Evolutionary conservation across 225 moss, liverwort and hornwort species (phyloP).

Genomic region (Rhytidiadelphus loreus): DNA sequence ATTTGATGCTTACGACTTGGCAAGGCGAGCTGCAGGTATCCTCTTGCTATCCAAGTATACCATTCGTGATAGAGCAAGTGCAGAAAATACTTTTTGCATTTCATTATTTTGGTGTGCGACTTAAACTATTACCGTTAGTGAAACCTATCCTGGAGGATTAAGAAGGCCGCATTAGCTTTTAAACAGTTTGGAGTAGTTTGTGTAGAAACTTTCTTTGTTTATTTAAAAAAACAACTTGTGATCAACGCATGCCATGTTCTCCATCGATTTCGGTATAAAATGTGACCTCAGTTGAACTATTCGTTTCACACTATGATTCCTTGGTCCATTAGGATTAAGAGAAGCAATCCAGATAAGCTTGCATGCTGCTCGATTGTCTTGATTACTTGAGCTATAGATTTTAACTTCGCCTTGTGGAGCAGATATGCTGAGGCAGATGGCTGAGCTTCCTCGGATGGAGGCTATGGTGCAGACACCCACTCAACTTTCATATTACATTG

Average conservation of each 20-base stretch:
- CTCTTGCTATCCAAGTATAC: not conserved
- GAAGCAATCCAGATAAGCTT: not conserved
- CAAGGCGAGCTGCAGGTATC: slow-evolving; percentile 80
- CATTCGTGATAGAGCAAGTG: not conserved
- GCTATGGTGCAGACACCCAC: slow-evolving; percentile 66
- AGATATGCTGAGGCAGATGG: slow-evolving; percentile 96
- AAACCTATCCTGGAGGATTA: not conserved
- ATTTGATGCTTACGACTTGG: slow-evolving; percentile 84
- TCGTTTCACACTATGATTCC: not conserved
- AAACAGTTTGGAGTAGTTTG: not conserved
- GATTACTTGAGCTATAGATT: not conserved
- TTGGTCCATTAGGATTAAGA: not conserved
- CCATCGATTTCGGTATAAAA: not conserved
- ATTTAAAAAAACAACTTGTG: not conserved
- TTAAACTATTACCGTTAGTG: not conserved
- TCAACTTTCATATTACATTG: slow-evolving; percentile 79
- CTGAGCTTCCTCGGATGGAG: slow-evolving; percentile 77
- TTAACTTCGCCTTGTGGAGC: not conserved
- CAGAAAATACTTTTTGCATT: not conserved
- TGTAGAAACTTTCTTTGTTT: not conserved
- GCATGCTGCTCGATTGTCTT: not conserved
- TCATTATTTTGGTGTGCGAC: not conserved
- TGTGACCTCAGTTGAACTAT: not conserved
- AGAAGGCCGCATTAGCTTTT: not conserved
- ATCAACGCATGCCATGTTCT: not conserved